Conservation (phyloP, 495 filamentous ascomycete genomes). For the Darksidea phi region DNA sequence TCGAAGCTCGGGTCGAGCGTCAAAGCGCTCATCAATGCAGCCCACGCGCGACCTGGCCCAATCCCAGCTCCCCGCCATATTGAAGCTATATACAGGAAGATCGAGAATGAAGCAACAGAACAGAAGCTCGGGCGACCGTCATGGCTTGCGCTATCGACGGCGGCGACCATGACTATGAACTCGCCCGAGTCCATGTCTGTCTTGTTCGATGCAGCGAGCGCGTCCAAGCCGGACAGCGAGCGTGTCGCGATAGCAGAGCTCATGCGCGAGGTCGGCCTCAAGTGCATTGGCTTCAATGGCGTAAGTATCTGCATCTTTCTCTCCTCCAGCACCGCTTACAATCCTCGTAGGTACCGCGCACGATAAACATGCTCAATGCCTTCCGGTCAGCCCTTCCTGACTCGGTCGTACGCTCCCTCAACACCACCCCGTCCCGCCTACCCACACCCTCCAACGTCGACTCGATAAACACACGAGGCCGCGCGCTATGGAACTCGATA, state of each 20-base stretch:
- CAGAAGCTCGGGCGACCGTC: constrained; percentile 58
- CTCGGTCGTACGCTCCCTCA: constrained; percentile 47
- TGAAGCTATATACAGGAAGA: constrained; percentile 56
- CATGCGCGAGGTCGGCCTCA: constrained; percentile 76
- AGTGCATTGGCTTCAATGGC: constrained; percentile 82
- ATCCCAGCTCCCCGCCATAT: constrained; percentile 63
- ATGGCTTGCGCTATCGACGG: constrained; percentile 69
- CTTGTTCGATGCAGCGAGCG: constrained; percentile 55
- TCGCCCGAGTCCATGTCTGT: constrained; percentile 62
- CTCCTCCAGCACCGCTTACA: not conserved
- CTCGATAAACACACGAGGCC: constrained; percentile 55
- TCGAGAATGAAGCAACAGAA: constrained; percentile 47
- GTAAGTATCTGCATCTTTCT: constrained; percentile 13
- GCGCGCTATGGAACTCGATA: constrained; percentile 66
- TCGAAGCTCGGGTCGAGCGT: constrained; percentile 65
- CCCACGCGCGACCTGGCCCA: constrained; percentile 64
- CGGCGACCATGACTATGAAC: constrained; percentile 73
- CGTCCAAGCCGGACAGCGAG: constrained; percentile 10
- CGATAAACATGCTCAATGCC: constrained; percentile 71
- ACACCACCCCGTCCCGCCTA: constrained; percentile 52
- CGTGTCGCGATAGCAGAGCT: constrained; percentile 63
- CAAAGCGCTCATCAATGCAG: constrained; percentile 69
- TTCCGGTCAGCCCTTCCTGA: constrained; percentile 59
- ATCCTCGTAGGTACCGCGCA: constrained; percentile 60
- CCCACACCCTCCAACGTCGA: constrained; percentile 52